Base-by-base conservation (phyloP, 768 basidiomycete species). In the Kwoniella newhampshirensis region DNA sequence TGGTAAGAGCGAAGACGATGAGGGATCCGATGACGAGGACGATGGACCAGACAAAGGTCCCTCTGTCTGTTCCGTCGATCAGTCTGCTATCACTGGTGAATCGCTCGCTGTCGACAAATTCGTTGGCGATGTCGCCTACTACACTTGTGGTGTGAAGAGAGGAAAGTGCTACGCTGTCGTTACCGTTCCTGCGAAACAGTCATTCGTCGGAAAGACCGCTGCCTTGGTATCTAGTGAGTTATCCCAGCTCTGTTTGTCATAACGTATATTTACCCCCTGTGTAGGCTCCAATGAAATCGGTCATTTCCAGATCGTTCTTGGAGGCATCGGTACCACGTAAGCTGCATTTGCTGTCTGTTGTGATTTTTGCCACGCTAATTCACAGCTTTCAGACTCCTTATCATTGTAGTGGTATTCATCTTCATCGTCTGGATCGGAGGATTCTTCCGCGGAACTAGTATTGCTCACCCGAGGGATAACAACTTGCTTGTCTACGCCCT, bases 141-240 rank as follows among this genome's bases (percentile, higher is more conserved):
- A 80, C 64, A 79, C 80, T 23, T 73, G 71, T 59, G 68, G 68
- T 52, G 53, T 73, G 40, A 73, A 73, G 40, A 56, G 71, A 30
- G 71, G 71, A 23, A 70, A 73, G 44, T 61, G 59, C 46, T 79
- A 78, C 62, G 74, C 70, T 8, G 50, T 81, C 9, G 80, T 79
- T 6, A 76, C 70, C 41, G 66, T 68, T 2, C 61, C 72, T 5
- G 81, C 81, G 2, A 78, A 75, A 54, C 67, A 77, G 41, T 75
- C 77, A 13, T 82, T 82, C 60, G 81, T 82, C 32, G 81, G 81
- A 9, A 67, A 68, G 28, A 81, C 81, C 1, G 81, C 81, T n/a
- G 62, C 72, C 30, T 71, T 82, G 41, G 81, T 81, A 41, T 79
- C 68, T 35, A 67, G 73, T 63, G 51, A 63, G 65, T 62, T 54